Percentiles rank a stretch among this genome's conserved stretches.
Evolutionary conservation across 2,329 filamentous ascomycete species (phyloP).

Genomic region (Apiospora kogelbergensis): DNA sequence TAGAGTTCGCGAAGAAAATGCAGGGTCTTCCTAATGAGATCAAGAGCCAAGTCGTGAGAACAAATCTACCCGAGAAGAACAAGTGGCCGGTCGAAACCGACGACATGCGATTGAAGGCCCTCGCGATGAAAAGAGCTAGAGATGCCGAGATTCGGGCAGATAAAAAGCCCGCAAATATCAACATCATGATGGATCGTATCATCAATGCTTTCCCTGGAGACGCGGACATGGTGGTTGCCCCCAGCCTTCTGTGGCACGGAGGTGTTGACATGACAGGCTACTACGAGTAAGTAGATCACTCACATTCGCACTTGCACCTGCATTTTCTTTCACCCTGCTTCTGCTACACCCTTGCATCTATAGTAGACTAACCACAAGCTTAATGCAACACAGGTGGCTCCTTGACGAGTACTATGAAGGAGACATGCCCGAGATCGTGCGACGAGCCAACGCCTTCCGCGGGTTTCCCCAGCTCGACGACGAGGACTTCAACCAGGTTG

Average conservation of each 20-base stretch:
- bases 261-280: not conserved
- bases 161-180: not conserved
- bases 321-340: not conserved
- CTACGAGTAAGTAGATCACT: not conserved
- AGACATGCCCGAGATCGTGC: conserved; percentile 1
- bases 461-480: conserved; percentile 4
- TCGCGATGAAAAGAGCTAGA: not conserved
- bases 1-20: not conserved
- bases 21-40: not conserved
- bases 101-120: not conserved
- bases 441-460: conserved; percentile 1
- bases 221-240: not conserved
- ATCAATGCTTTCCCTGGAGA: not conserved
- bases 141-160: not conserved
- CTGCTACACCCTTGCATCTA: not conserved
- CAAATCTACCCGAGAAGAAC: not conserved
- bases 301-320: not conserved
- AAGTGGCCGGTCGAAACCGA: not conserved
- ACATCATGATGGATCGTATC: not conserved
- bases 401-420: not conserved
- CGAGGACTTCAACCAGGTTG: not conserved
- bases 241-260: not conserved
- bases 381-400: not conserved
- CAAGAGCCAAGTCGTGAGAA: not conserved
- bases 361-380: not conserved